A percentile compares a stretch with the other conserved stretches of the same genome.
Evolutionary conservation across 148 eudicot species (phyloP).

Genomic region (Camellia sinensis): DNA sequence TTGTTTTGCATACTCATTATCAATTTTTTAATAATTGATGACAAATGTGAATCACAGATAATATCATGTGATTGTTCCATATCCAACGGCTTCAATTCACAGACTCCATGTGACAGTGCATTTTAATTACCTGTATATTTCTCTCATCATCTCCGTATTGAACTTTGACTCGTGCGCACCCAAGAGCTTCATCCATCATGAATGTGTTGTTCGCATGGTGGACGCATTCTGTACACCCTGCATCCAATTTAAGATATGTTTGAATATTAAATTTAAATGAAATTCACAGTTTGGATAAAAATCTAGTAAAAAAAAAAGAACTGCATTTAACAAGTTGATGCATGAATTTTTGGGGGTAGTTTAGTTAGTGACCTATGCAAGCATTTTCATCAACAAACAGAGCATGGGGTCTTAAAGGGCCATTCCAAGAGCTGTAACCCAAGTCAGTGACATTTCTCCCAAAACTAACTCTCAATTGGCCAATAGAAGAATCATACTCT

Average conservation of each 20-base stretch:
- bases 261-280: not conserved
- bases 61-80: not conserved
- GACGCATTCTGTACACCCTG: constrained; percentile 61
- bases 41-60: no score
- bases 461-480: constrained; percentile 15
- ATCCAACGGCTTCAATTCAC: not conserved
- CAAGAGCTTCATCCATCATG: constrained; percentile 48
- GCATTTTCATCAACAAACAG: constrained; percentile 60
- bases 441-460: constrained; percentile 20
- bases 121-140: constrained; percentile 30
- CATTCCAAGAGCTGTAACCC: constrained; percentile 50
- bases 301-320: not conserved
- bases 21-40: no score
- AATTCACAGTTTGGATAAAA: not conserved
- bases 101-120: no score
- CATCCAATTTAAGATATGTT: not conserved
- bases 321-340: no score
- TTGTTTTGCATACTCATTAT: no score
- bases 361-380: constrained; percentile 43
- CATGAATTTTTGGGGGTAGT: no score
- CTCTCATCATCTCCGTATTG: constrained; percentile 51
- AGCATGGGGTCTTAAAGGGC: constrained; percentile 48
- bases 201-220: constrained; percentile 52
- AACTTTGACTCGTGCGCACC: constrained; percentile 49
- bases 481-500: constrained; percentile 53